These are phyloP conservation scores for Annulohypoxylon moriforme DNA, from an alignment of 495 filamentous ascomycete species.

Conservation along the genomic window DNA sequence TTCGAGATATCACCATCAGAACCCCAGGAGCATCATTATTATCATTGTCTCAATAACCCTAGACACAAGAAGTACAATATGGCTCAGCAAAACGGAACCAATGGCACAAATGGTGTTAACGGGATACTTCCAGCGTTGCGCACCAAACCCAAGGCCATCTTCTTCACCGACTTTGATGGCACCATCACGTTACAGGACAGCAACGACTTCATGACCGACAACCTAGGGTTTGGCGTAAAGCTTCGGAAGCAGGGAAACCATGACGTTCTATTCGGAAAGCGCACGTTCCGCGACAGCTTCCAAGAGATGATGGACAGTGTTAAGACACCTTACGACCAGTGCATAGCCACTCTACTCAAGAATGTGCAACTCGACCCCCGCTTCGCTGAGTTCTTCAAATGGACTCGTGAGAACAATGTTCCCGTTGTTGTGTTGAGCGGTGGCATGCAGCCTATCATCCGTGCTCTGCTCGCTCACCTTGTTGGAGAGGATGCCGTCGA, in stretches of 20 bases:
- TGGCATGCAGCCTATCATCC: constrained; percentile 93
- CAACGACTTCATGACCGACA: constrained; percentile 96
- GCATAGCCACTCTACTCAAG: constrained; percentile 76
- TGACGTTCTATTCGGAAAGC: constrained; percentile 73
- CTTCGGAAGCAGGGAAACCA: constrained; percentile 74
- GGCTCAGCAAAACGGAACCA: constrained; percentile 26
- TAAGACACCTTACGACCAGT: constrained; percentile 79
- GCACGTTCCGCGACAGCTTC: constrained; percentile 86
- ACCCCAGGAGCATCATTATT: not conserved
- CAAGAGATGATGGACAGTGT: constrained; percentile 87
- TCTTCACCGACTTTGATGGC: constrained; percentile 98
- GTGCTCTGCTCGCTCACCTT: constrained; percentile 79
- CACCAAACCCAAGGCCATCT: constrained; percentile 83
- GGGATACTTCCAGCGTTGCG: constrained; percentile 64
- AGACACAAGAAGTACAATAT: constrained; percentile 15
- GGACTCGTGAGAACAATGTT: constrained; percentile 81
- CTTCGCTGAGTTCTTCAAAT: constrained; percentile 87
- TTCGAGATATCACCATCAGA: not conserved
- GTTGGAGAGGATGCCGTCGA: constrained; percentile 77
- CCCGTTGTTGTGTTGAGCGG: constrained; percentile 91
- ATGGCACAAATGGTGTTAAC: constrained; percentile 27
- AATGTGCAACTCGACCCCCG: constrained; percentile 89
- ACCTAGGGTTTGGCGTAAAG: constrained; percentile 80
- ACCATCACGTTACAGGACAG: constrained; percentile 92
- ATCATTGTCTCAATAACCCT: not conserved